Evolutionary conservation across 345 rosid species (phyloP), one percentile per base, ranked within the genome.

Genomic region (Gossypium ekmanianum): DNA sequence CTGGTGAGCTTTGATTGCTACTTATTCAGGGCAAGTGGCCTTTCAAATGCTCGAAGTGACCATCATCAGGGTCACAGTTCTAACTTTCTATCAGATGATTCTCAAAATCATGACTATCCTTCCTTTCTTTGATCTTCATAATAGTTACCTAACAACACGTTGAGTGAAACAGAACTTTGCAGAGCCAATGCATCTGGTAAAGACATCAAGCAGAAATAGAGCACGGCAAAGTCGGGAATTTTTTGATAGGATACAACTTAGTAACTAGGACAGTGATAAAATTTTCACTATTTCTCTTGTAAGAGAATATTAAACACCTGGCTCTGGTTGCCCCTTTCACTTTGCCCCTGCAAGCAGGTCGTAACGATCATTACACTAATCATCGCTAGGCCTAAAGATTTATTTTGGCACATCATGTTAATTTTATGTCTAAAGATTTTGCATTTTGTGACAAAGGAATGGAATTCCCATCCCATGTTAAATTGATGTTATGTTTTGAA

Each of bases 311-410:
- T 34, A 34, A 34, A 34, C 41, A 34, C 41, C 41, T 34, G 41
- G 41, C 7, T 34, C 41, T 34, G 41, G 41, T 34, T 34, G 7
- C 41, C 41, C 41, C 41, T 34, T 5, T 5, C 7, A 7, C 41
- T 34, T 34, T 34, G 41, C 7, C 41, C 41, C 41, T 5, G 85
- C 83, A 62, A 84, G 65, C 65, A 79, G 47, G 82, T 82, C 9
- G 80, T 82, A 0, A 82, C 78, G 43, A 79, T 41, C 82, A 82
- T 79, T 17, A 81, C 81, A 18, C 79, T 75, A 65, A 78, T 75
- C 7, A 76, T 79, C 0, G 84, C 84, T 59, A 81, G 76, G 26
- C 81, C 84, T 77, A 74, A 9, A 56, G n/a, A 52, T 14, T n/a
- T 8, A 9, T 9, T n/a, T 55, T n/a, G 59, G 24, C 41, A 34